A percentile compares a stretch with the other conserved stretches of the same genome.
phyloP scores from a whole-genome alignment of 164 flowering plant species.

The Nymphaea thermarum region DNA sequence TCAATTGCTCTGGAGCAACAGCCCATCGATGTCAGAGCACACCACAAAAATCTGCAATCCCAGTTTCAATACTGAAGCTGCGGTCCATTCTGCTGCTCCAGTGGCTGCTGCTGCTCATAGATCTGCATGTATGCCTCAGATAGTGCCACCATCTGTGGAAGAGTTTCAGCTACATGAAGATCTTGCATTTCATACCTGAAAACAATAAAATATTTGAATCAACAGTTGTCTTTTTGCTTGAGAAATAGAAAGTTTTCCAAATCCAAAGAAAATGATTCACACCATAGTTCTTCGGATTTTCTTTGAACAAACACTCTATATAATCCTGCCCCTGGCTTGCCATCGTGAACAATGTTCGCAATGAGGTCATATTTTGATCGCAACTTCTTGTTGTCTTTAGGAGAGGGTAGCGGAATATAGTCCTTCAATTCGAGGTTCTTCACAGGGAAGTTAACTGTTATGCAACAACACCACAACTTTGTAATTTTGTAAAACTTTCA shows the following conservation, averaged over 20 bases:
- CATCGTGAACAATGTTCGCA: slow-evolving; percentile 96
- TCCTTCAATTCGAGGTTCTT: slow-evolving; percentile 94
- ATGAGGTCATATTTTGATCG: slow-evolving; percentile 86
- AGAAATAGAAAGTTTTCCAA: no score
- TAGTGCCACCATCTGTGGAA: slow-evolving; percentile 98
- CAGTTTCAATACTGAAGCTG: not conserved
- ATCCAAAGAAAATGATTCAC: slow-evolving; percentile 1
- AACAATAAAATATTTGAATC: not conserved
- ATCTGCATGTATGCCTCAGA: slow-evolving; percentile 98
- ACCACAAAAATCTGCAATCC: no score
- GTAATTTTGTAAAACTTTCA: not conserved
- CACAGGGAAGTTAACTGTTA: slow-evolving; percentile 90
- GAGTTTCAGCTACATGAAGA: slow-evolving; percentile 89
- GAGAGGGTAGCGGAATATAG: slow-evolving; percentile 77
- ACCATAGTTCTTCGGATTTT: slow-evolving; percentile 97
- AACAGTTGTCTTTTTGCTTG: not conserved
- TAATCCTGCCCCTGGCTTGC: slow-evolving; percentile 87
- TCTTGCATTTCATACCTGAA: slow-evolving; percentile 98
- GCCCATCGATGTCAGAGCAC: no score
- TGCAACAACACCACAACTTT: slow-evolving; percentile 3
- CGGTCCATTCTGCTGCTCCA: not conserved
- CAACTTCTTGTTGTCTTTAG: slow-evolving; percentile 47
- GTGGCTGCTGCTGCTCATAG: slow-evolving; percentile 81
- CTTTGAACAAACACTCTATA: slow-evolving; percentile 96
- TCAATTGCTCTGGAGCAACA: no score